Evolutionary conservation across 1,284 basidiomycete genomes (phyloP).

Genomic region (Papiliotrema fonsecae): DNA sequence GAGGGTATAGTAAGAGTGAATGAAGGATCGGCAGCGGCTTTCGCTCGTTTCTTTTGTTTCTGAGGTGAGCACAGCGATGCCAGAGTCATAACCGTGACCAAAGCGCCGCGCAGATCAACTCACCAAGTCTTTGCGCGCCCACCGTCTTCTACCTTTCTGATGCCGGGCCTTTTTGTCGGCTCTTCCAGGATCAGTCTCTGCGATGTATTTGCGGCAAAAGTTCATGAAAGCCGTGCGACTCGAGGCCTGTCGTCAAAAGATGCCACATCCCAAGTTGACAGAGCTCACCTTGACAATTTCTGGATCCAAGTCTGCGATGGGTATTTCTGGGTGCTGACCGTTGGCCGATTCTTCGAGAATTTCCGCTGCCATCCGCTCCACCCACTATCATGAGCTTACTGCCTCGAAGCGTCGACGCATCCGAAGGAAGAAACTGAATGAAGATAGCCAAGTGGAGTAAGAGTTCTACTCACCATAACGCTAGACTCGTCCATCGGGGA

Average conservation of each 20-base stretch:
- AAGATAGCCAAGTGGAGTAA: too few species aligned
- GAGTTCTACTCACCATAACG: background rate
- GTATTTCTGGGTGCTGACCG: constrained; percentile 4
- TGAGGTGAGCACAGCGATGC: constrained; percentile 6
- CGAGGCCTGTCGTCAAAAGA: constrained; percentile 6
- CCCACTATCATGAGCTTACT: constrained; percentile 8
- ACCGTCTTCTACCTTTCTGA: constrained; percentile 42
- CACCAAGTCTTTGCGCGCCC: constrained; percentile 47
- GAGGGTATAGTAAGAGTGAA: constrained; percentile 22
- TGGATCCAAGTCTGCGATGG: constrained; percentile 9
- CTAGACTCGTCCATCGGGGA: background rate
- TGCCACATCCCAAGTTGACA: background rate
- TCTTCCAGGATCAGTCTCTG: constrained; percentile 32
- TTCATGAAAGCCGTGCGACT: constrained; percentile 41
- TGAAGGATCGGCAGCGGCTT: constrained; percentile 27
- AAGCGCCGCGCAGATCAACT: constrained; percentile 7
- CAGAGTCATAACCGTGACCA: background rate
- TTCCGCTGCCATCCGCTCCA: constrained; percentile 8
- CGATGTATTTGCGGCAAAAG: constrained; percentile 37
- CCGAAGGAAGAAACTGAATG: too few species aligned
- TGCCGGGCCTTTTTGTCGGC: constrained; percentile 34
- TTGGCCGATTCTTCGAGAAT: constrained; percentile 3
- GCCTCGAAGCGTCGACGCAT: background rate
- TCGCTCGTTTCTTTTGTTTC: constrained; percentile 45
- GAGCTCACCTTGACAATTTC: constrained; percentile 9